Conservation (phyloP, 73 alveolate genomes). For the Breviolum minutum region DNA sequence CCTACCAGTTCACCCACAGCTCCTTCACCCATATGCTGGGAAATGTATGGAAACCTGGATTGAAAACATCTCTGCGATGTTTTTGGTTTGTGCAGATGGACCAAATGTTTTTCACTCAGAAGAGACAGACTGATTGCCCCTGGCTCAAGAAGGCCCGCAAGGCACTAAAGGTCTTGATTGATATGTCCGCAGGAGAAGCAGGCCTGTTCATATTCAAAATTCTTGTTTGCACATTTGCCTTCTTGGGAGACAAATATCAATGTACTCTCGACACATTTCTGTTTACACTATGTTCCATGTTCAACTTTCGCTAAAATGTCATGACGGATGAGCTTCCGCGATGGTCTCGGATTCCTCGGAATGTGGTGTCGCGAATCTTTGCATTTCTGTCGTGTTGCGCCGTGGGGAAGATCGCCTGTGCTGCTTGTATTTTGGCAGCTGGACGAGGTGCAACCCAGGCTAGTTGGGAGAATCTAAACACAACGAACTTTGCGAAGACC, state of each 20-base stretch:
- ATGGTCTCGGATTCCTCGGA: slow-evolving; percentile 8
- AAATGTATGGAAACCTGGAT: neutral
- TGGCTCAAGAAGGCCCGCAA: too few relatives aligned
- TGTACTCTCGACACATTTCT: neutral
- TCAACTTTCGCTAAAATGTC: neutral
- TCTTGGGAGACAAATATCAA: neutral
- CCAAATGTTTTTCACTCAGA: too few relatives aligned
- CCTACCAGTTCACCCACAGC: slow-evolving; percentile 89
- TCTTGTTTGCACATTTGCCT: neutral
- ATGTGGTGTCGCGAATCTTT: slow-evolving; percentile 6
- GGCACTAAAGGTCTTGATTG: too few relatives aligned
- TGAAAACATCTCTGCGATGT: neutral
- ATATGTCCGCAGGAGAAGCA: too few relatives aligned
- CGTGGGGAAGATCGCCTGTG: slow-evolving; percentile 8
- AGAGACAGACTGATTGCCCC: too few relatives aligned
- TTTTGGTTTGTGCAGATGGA: too few relatives aligned
- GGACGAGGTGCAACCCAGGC: neutral
- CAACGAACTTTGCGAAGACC: slow-evolving; percentile 19
- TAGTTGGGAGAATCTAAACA: slow-evolving; percentile 23
- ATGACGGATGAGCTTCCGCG: slow-evolving; percentile 23
- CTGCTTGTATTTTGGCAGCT: neutral
- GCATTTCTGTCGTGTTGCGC: slow-evolving; percentile 19
- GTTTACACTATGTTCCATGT: neutral
- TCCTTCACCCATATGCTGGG: slow-evolving; percentile 90
- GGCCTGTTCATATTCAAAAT: too few relatives aligned